phyloP scores from a whole-genome alignment of 805 yeast species.

The Sugiyamaella mastotermitis region DNA sequence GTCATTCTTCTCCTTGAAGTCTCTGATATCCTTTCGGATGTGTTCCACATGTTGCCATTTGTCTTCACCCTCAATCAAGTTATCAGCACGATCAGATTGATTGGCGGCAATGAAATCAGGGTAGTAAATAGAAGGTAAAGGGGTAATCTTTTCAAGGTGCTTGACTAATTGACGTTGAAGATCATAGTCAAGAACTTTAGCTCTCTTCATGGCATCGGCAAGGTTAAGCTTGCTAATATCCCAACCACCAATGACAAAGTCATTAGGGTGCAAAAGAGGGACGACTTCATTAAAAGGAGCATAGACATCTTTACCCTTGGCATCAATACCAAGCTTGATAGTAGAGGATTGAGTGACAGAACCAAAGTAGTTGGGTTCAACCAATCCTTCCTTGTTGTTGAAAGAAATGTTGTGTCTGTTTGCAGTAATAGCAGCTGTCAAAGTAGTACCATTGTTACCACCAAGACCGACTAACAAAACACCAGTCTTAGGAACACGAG shows the following conservation, averaged over 20 bases:
- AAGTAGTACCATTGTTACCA: constrained; percentile 93
- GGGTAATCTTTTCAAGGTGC: constrained; percentile 54
- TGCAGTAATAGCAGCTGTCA: constrained; percentile 78
- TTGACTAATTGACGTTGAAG: constrained; percentile 71
- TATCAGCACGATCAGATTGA: constrained; percentile 88
- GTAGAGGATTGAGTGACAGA: constrained; percentile 93
- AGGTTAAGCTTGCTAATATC: constrained; percentile 73
- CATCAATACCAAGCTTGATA: constrained; percentile 81
- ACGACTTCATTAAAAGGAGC: constrained; percentile 87
- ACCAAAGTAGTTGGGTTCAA: constrained; percentile 81
- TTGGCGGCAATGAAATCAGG: constrained; percentile 96
- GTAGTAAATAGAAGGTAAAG: constrained; percentile 83
- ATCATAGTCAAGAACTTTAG: constrained; percentile 80
- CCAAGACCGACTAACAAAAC: constrained; percentile 89
- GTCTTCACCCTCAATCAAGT: constrained; percentile 61
- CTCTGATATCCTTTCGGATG: constrained; percentile 75
- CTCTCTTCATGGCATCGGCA: constrained; percentile 74
- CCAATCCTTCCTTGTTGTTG: constrained; percentile 73
- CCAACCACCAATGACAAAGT: constrained; percentile 90
- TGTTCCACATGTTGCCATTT: constrained; percentile 89
- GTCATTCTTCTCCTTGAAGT: constrained; percentile 63
- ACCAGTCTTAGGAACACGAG: constrained; percentile 79
- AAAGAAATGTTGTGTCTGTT: constrained; percentile 73
- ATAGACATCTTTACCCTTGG: constrained; percentile 75
- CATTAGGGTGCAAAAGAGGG: constrained; percentile 87